These are phyloP conservation scores for Akanthomyces lecanii DNA, from an alignment of 2,329 filamentous ascomycete genomes.

Conservation along the genomic window DNA sequence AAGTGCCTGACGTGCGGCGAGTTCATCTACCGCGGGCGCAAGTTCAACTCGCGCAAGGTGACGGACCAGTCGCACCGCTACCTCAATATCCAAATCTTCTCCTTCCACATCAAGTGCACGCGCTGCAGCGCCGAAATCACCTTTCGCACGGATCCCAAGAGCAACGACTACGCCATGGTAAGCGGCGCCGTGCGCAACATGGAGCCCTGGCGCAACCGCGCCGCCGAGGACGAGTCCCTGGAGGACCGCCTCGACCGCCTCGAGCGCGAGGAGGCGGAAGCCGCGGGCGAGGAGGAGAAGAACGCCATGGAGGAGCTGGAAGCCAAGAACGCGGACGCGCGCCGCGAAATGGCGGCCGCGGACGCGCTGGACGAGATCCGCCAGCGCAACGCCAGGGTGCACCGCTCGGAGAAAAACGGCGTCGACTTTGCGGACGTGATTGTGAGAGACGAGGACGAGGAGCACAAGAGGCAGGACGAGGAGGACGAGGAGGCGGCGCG, in stretches of 20 bases:
- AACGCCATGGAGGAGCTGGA: conserved; percentile 96
- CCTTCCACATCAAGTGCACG: conserved; percentile 81
- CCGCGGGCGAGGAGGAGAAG: conserved; percentile 49
- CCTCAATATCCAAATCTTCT: conserved; percentile 78
- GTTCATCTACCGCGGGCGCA: conserved; percentile 88
- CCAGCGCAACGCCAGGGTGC: conserved; percentile 82
- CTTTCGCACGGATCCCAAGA: conserved; percentile 92
- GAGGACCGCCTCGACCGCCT: conserved; percentile 82
- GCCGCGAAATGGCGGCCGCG: conserved; percentile 92
- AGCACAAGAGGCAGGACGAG: conserved; percentile 62
- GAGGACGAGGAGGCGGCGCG: conserved; percentile 82
- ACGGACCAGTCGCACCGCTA: conserved; percentile 85
- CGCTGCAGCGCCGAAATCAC: conserved; percentile 82
- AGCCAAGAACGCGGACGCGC: conserved; percentile 87
- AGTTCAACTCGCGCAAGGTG: conserved; percentile 94
- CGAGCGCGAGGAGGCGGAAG: conserved; percentile 67
- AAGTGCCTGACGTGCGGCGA: conserved; percentile 54
- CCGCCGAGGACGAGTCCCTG: conserved; percentile 70
- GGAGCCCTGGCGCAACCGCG: conserved; percentile 74
- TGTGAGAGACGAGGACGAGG: conserved; percentile 52
- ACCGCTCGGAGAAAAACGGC: conserved; percentile 67
- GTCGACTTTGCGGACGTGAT: conserved; percentile 56
- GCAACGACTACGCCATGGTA: conserved; percentile 81
- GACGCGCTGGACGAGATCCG: conserved; percentile 94
- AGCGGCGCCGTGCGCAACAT: conserved; percentile 87